These are phyloP conservation scores for Leishmania turanica DNA, from an alignment of 208 protist genomes.

Conservation along the genomic window DNA sequence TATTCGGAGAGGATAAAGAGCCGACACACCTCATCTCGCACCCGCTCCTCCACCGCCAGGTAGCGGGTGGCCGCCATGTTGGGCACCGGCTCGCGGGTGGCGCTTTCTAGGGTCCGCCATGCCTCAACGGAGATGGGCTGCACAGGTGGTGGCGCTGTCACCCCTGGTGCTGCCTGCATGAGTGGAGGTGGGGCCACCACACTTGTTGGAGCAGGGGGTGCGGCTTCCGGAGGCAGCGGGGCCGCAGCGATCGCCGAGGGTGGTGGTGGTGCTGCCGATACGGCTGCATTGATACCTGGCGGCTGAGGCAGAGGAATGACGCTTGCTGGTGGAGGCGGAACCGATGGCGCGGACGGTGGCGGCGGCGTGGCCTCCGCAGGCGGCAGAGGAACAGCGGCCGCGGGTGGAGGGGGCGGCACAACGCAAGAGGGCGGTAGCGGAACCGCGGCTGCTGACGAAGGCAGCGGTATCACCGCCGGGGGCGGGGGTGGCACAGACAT, in stretches of 20 bases:
- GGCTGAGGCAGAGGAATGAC: conserved; percentile 9
- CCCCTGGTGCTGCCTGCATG: conserved; percentile 15
- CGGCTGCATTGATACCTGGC: background rate
- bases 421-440: conserved; percentile 8
- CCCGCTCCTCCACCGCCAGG: conserved; percentile 69
- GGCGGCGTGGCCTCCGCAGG: conserved; percentile 3
- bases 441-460: background rate
- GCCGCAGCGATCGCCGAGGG: conserved; percentile 11
- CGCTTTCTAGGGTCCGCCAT: conserved; percentile 50
- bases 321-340: conserved; percentile 1
- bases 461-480: conserved; percentile 25
- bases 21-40: conserved; percentile 68
- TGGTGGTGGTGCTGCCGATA: conserved; percentile 14
- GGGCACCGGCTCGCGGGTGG: conserved; percentile 37
- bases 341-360: conserved; percentile 22
- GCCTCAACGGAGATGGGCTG: conserved; percentile 40
- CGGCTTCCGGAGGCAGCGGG: conserved; percentile 20
- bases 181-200: conserved; percentile 17
- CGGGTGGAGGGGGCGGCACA: conserved; percentile 5
- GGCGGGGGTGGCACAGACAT: conserved; percentile 31
- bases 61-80: conserved; percentile 66
- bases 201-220: conserved; percentile 13
- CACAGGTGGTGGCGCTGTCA: conserved; percentile 18
- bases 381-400: background rate
- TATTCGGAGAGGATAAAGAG: conserved; percentile 81